Evolutionary conservation across 306 rosid genomes (phyloP).

Genomic region (Vigna angularis): DNA sequence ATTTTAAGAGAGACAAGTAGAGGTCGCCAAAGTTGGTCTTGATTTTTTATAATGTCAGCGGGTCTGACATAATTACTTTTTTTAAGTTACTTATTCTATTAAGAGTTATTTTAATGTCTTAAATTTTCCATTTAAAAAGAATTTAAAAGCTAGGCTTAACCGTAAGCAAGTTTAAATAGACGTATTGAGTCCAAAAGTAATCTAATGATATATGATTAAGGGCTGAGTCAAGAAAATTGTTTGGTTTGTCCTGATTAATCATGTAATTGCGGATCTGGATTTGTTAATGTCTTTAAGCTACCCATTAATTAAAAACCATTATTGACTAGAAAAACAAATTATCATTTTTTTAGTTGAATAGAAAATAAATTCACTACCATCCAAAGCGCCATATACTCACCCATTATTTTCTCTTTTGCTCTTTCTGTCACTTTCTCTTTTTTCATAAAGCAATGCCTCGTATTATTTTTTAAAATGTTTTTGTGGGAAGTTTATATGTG

Average conservation of each 20-base stretch:
- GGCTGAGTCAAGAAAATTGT: background rate
- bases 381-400: background rate
- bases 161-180: background rate
- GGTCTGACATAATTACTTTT: background rate
- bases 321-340: background rate
- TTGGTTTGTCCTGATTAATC: background rate
- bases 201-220: background rate
- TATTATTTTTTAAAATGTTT: background rate
- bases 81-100: too few species aligned
- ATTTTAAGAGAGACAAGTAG: too few species aligned
- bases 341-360: background rate
- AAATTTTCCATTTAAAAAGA: background rate
- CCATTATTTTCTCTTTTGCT: background rate
- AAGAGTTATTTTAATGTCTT: background rate
- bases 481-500: background rate
- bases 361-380: background rate
- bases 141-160: background rate
- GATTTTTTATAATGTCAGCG: background rate
- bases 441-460: slow-evolving; percentile 5
- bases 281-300: background rate
- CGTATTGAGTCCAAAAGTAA: background rate
- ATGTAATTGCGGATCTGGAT: slow-evolving; percentile 34
- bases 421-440: background rate
- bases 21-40: background rate
- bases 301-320: background rate